A percentile compares a stretch with the other conserved stretches of the same genome.
These are phyloP conservation scores for Erodium trifolium DNA, from an alignment of 441 rosid species.

Conservation along the genomic window DNA sequence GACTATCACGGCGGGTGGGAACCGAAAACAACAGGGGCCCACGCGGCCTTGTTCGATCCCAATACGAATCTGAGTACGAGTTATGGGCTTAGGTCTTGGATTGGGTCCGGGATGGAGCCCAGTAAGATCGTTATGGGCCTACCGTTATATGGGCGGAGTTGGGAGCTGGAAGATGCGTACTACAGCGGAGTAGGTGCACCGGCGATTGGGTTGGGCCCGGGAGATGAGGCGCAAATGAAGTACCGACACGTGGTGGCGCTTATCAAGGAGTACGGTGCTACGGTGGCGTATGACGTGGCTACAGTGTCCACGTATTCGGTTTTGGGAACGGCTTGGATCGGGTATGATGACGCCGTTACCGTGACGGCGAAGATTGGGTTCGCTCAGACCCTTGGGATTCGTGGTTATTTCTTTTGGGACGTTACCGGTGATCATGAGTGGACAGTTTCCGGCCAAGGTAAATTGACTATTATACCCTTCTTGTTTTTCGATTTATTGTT, in stretches of 20 bases:
- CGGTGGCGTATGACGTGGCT: constrained; percentile 27
- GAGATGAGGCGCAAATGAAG: constrained; percentile 19
- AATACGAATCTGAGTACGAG: constrained; percentile 43
- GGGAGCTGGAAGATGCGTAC: constrained; percentile 46
- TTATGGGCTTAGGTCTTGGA: constrained; percentile 46
- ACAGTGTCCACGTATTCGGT: constrained; percentile 41
- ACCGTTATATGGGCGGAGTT: constrained; percentile 41
- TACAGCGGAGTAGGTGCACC: constrained; percentile 32
- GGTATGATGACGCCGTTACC: constrained; percentile 36
- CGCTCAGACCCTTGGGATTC: constrained; percentile 41
- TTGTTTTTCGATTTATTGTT: too few species aligned
- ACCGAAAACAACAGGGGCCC: constrained; percentile 33
- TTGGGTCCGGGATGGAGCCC: constrained; percentile 26
- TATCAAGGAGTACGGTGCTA: constrained; percentile 30
- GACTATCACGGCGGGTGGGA: constrained; percentile 50
- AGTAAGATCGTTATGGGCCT: constrained; percentile 44
- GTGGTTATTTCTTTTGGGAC: constrained; percentile 63
- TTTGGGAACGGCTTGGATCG: constrained; percentile 36
- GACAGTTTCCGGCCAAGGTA: constrained; percentile 40
- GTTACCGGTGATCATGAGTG: constrained; percentile 31
- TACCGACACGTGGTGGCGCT: constrained; percentile 26
- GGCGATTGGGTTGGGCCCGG: constrained; percentile 29
- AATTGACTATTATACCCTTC: too few species aligned
- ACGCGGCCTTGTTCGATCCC: constrained; percentile 37
- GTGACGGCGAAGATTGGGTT: constrained; percentile 29